Conservation (phyloP, 1,139 yeast genomes). For the Trichomonascaceae sp. region DNA sequence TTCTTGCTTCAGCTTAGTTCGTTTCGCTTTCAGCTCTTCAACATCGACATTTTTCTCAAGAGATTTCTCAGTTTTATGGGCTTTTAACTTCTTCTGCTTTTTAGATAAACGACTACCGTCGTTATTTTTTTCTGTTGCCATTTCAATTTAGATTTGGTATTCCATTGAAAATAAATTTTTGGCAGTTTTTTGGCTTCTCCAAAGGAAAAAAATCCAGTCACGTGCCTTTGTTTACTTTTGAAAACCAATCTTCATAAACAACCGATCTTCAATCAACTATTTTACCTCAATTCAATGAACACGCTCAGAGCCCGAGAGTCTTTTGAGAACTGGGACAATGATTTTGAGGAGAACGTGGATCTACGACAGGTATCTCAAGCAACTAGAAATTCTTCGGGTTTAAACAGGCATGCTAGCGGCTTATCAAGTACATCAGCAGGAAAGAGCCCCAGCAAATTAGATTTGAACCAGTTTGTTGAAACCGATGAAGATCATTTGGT, state of each 20-base stretch:
- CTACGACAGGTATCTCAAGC: constrained; percentile 1
- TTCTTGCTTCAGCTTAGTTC: constrained; percentile 36
- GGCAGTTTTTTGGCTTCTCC: neutral
- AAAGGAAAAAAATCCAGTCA: neutral
- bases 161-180: neutral
- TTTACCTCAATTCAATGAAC: neutral
- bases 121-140: constrained; percentile 6
- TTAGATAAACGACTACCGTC: constrained; percentile 8
- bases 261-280: neutral
- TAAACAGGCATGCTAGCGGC: neutral
- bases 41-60: constrained; percentile 8
- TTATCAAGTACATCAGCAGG: neutral
- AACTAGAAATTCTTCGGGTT: neutral
- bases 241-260: neutral
- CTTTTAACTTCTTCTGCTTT: constrained; percentile 11
- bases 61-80: constrained; percentile 4
- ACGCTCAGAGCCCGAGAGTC: neutral
- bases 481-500: constrained; percentile 8
- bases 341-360: constrained; percentile 15
- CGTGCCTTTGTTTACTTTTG: neutral
- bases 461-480: constrained; percentile 1
- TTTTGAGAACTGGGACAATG: constrained; percentile 23
- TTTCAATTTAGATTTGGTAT: neutral
- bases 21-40: constrained; percentile 20
- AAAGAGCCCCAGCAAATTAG: neutral